A percentile compares a stretch with the other conserved stretches of the same genome.
Conservation (phyloP, 2,329 filamentous ascomycete genomes). For the Ceratocystis diversiconidia region DNA sequence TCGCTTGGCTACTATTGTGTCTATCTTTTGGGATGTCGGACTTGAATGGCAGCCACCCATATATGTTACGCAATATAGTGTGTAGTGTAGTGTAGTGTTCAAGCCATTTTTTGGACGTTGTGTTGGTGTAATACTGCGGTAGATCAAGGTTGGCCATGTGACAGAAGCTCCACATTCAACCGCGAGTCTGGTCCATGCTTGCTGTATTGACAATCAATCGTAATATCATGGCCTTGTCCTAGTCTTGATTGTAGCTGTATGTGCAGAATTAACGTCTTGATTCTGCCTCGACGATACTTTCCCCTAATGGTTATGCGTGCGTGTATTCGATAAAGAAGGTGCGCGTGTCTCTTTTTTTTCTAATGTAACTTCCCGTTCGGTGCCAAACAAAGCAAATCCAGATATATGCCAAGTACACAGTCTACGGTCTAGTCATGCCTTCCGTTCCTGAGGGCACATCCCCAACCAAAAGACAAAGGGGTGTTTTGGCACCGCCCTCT, state of each 20-base stretch:
- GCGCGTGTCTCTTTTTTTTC: neutral
- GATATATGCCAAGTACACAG: neutral
- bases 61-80: neutral
- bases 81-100: neutral
- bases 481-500: neutral
- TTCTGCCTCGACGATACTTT: neutral
- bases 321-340: neutral
- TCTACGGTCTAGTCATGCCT: neutral
- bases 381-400: neutral
- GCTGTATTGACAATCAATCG: neutral
- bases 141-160: neutral
- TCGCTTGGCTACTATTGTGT: neutral
- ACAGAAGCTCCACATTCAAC: constrained; percentile 3
- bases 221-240: neutral
- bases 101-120: neutral
- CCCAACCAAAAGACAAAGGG: neutral
- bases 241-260: too few species aligned
- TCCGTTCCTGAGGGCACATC: neutral
- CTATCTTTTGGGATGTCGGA: neutral
- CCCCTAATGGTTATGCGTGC: neutral
- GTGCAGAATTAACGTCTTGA: too few species aligned
- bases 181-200: neutral
- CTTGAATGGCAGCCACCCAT: neutral
- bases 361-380: neutral
- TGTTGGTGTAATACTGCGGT: neutral